phyloP scores from a whole-genome alignment of 1,139 yeast genomes.

The Kodamaea arcana region DNA sequence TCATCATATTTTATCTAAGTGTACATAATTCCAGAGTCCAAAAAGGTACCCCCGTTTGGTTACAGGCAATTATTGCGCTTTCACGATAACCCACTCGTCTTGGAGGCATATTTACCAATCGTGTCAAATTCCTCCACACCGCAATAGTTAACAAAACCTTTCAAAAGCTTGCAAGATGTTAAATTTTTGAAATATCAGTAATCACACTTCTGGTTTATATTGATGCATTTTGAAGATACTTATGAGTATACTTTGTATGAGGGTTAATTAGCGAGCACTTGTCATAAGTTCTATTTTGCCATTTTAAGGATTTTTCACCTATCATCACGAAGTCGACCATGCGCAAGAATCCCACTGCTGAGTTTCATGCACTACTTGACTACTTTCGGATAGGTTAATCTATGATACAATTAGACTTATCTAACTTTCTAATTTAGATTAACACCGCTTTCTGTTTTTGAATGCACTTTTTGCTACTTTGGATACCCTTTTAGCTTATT shows the following conservation, averaged over 20 bases:
- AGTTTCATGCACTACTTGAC: too few species aligned
- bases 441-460: too few species aligned
- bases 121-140: neutral
- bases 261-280: too few species aligned
- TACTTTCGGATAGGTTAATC: too few species aligned
- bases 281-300: neutral
- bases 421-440: too few species aligned
- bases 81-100: slow-evolving; percentile 3
- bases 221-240: neutral
- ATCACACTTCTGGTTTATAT: neutral
- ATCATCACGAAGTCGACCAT: neutral
- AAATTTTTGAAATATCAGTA: neutral
- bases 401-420: too few species aligned
- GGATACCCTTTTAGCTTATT: too few species aligned
- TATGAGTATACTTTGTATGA: slow-evolving; percentile 6
- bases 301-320: neutral
- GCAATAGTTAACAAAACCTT: neutral
- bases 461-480: too few species aligned
- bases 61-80: neutral
- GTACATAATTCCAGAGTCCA: neutral
- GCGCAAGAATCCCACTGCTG: too few species aligned
- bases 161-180: neutral
- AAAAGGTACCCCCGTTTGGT: neutral
- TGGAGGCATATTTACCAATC: slow-evolving; percentile 2
- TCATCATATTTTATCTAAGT: too few species aligned